Evolutionary conservation across 805 yeast genomes (phyloP).

Genomic region (Cyberlindnera saturnus): DNA sequence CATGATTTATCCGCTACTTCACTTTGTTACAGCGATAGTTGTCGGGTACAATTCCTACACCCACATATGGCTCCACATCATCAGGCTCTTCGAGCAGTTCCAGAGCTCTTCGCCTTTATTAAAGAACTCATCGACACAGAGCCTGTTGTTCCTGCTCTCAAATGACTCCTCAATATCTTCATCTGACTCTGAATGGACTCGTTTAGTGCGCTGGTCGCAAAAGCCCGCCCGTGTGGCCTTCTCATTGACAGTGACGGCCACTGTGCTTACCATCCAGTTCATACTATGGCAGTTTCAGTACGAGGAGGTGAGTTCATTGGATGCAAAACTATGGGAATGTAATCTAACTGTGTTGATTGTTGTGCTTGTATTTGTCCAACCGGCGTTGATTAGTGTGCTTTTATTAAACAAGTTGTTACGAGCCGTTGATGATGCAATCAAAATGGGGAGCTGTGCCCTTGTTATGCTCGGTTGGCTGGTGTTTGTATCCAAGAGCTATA

Average conservation of each 20-base stretch:
- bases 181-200: slow-evolving; percentile 1
- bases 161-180: neutral
- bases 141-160: slow-evolving; percentile 4
- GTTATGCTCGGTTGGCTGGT: slow-evolving; percentile 12
- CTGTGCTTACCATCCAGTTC: slow-evolving; percentile 19
- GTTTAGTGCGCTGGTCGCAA: slow-evolving; percentile 1
- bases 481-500: slow-evolving; percentile 15
- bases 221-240: slow-evolving; percentile 13
- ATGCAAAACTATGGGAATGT: slow-evolving; percentile 10
- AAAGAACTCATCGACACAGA: slow-evolving; percentile 3
- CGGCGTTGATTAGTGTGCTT: slow-evolving; percentile 10
- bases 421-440: neutral
- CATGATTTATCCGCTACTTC: neutral
- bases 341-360: slow-evolving; percentile 3
- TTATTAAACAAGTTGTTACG: slow-evolving; percentile 16
- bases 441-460: neutral
- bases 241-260: slow-evolving; percentile 14
- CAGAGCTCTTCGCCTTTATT: slow-evolving; percentile 6
- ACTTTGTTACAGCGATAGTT: slow-evolving; percentile 2
- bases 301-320: slow-evolving; percentile 1
- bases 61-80: slow-evolving; percentile 16
- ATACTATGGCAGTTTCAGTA: slow-evolving; percentile 17
- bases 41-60: slow-evolving; percentile 14
- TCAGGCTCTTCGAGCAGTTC: slow-evolving; percentile 17
- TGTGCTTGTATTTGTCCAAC: slow-evolving; percentile 17